Percentiles rank a stretch among this genome's conserved stretches.
Evolutionary conservation across 352 stramenopile species (phyloP).

Genomic region (Pythium volutum): DNA sequence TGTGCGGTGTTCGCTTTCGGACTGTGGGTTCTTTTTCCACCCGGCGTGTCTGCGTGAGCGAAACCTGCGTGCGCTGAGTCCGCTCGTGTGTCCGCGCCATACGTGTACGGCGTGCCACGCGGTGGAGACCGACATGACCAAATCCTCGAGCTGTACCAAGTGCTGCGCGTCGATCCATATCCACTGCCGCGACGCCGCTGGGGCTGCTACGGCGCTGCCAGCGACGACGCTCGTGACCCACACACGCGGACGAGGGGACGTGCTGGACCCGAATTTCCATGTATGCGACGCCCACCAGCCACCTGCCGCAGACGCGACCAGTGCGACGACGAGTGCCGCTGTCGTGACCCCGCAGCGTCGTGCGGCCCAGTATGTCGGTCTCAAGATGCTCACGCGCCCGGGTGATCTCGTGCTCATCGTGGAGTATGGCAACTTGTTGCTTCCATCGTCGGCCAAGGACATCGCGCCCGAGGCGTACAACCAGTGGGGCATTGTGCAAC

Average conservation of each 20-base stretch:
- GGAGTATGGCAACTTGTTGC: conserved; percentile 58
- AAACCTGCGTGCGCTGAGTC: conserved; percentile 16
- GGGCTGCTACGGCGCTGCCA: not conserved
- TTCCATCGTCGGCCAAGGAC: conserved; percentile 37
- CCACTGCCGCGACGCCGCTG: conserved; percentile 28
- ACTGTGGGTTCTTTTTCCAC: conserved; percentile 70
- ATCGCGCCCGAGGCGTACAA: conserved; percentile 41
- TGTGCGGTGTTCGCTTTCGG: conserved; percentile 39
- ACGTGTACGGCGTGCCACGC: conserved; percentile 44
- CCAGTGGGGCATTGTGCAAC: conserved; percentile 55
- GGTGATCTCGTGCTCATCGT: conserved; percentile 69
- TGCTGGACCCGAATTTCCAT: conserved; percentile 34
- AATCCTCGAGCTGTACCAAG: conserved; percentile 51
- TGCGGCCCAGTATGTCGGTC: conserved; percentile 14
- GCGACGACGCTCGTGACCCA: not conserved
- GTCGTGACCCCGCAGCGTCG: conserved; percentile 8
- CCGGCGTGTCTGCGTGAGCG: conserved; percentile 29
- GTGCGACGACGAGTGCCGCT: not conserved
- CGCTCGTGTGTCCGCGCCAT: conserved; percentile 60
- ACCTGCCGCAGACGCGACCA: not conserved
- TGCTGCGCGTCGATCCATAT: conserved; percentile 52
- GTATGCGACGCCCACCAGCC: conserved; percentile 38
- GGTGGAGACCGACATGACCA: conserved; percentile 47
- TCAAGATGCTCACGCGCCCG: conserved; percentile 34
- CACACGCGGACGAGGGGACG: conserved; percentile 9